Conservation (phyloP, 2,329 filamentous ascomycete species). For the Fusarium sp. region DNA sequence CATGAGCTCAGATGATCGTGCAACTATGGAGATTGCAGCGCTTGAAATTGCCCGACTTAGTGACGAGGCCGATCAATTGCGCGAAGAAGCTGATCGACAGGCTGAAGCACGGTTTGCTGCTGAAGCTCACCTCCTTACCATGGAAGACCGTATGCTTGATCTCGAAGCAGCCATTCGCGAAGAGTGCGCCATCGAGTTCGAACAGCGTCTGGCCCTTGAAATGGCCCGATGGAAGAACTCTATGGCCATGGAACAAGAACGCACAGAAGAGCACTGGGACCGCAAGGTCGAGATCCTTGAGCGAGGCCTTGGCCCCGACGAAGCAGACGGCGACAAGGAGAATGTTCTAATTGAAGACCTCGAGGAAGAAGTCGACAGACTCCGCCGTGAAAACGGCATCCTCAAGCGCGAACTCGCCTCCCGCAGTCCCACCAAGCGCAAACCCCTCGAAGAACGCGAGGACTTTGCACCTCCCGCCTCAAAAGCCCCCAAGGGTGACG, state of each 20-base stretch:
- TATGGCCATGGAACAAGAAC: conserved; percentile 83
- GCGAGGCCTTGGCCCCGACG: conserved; percentile 61
- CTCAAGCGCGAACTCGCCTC: conserved; percentile 76
- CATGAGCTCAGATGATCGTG: conserved; percentile 65
- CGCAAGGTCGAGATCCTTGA: conserved; percentile 82
- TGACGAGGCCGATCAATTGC: conserved; percentile 80
- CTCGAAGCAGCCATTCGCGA: conserved; percentile 90
- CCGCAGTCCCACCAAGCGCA: conserved; percentile 74
- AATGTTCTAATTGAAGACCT: conserved; percentile 75
- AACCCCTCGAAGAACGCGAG: conserved; percentile 69
- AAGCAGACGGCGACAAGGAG: conserved; percentile 70
- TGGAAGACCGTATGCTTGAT: conserved; percentile 75
- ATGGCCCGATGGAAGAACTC: conserved; percentile 85
- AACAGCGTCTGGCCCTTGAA: conserved; percentile 81
- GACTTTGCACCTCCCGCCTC: conserved; percentile 55
- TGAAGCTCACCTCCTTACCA: conserved; percentile 79
- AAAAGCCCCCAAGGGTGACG: conserved; percentile 39
- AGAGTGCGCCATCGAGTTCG: conserved; percentile 90
- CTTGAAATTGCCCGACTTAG: conserved; percentile 84
- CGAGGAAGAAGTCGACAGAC: conserved; percentile 78
- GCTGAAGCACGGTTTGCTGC: conserved; percentile 77
- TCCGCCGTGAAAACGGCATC: conserved; percentile 75
- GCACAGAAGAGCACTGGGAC: conserved; percentile 87
- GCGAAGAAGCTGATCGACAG: conserved; percentile 78
- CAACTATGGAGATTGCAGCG: conserved; percentile 86